Evolutionary conservation across 441 rosid genomes (phyloP).

Genomic region (Adansonia grandidieri): DNA sequence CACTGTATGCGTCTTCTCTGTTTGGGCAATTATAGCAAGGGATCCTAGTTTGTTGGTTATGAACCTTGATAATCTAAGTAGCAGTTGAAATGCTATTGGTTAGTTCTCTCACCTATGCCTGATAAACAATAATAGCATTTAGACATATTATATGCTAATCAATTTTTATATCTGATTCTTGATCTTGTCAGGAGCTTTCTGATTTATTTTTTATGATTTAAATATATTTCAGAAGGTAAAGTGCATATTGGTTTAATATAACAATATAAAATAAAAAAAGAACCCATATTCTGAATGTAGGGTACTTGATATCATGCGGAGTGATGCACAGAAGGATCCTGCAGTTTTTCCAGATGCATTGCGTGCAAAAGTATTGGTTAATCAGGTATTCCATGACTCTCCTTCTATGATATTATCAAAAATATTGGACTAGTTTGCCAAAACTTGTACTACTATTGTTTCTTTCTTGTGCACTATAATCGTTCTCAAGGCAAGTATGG

Average conservation of each 20-base stretch:
- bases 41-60: background rate
- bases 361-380: slow-evolving; percentile 60
- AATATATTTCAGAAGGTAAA: slow-evolving; percentile 17
- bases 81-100: slow-evolving; percentile 10
- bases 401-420: slow-evolving; percentile 25
- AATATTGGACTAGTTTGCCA: background rate
- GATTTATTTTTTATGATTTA: slow-evolving; percentile 9
- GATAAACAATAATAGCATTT: background rate
- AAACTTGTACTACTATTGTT: background rate
- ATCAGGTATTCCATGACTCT: slow-evolving; percentile 60
- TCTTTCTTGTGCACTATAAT: slow-evolving; percentile 12
- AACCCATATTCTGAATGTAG: slow-evolving; percentile 49
- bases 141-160: background rate
- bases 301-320: slow-evolving; percentile 71
- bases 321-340: slow-evolving; percentile 83
- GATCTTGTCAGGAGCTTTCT: background rate
- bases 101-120: background rate
- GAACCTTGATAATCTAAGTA: background rate
- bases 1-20: background rate
- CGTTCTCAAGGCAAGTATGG: slow-evolving; percentile 8
- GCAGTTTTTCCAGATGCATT: slow-evolving; percentile 65
- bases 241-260: slow-evolving; percentile 18
- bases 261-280: slow-evolving; percentile 8
- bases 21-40: slow-evolving; percentile 21
- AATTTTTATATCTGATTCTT: background rate